Evolutionary conservation across 768 basidiomycete species (phyloP).

Genomic region (Termitomyces sp.): DNA sequence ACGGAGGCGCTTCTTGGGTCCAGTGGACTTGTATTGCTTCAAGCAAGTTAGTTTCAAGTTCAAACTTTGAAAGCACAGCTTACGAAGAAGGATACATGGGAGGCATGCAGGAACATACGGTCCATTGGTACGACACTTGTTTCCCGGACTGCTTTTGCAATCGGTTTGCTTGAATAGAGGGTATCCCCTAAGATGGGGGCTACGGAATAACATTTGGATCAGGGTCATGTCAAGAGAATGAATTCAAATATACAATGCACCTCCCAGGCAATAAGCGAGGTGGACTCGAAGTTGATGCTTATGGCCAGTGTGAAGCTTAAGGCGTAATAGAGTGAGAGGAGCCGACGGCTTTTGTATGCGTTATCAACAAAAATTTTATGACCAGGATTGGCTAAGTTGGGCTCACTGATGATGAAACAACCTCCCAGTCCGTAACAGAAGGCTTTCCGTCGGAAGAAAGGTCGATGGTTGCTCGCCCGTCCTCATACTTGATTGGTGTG

Average conservation of each 20-base stretch:
- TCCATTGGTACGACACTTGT: slow-evolving; percentile 30
- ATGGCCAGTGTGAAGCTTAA: slow-evolving; percentile 53
- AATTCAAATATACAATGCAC: slow-evolving; percentile 23
- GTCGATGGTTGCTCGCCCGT: slow-evolving; percentile 42
- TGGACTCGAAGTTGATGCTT: slow-evolving; percentile 75
- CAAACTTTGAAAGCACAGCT: slow-evolving; percentile 15
- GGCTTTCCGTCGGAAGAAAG: slow-evolving; percentile 22
- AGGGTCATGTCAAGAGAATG: not conserved
- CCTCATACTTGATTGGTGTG: slow-evolving; percentile 30
- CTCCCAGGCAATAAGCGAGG: slow-evolving; percentile 41
- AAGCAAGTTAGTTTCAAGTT: not conserved
- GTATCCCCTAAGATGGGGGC: slow-evolving; percentile 65
- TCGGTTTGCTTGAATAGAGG: slow-evolving; percentile 35
- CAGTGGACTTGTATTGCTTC: slow-evolving; percentile 43
- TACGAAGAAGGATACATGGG: slow-evolving; percentile 51
- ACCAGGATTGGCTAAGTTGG: too few relatives aligned
- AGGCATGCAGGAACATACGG: slow-evolving; percentile 58
- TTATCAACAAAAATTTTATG: slow-evolving; percentile 2
- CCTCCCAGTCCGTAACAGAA: slow-evolving; percentile 52
- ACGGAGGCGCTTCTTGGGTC: slow-evolving; percentile 41
- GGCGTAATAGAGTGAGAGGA: slow-evolving; percentile 51
- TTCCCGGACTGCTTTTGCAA: slow-evolving; percentile 19
- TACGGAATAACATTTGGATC: slow-evolving; percentile 17
- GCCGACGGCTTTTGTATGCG: slow-evolving; percentile 20
- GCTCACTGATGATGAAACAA: slow-evolving; percentile 53